Percentiles rank a stretch among this genome's conserved stretches.
These are phyloP conservation scores for Mortierella sp. DNA, from an alignment of 371 early-diverging fungal species.

Conservation along the genomic window DNA sequence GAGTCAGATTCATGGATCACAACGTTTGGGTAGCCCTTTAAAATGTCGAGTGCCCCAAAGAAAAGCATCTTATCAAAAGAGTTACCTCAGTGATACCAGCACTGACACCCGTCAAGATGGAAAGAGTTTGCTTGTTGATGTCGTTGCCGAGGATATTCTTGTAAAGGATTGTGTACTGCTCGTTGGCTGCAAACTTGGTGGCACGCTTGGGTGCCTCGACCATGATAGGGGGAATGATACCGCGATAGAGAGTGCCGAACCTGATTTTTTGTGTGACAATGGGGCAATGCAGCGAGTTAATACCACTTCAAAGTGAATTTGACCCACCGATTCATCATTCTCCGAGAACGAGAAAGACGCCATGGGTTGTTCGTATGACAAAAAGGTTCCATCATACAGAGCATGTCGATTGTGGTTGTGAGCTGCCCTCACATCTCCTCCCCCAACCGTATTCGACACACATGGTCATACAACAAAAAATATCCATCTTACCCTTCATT, in stretches of 20 bases:
- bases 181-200: slow-evolving; percentile 96
- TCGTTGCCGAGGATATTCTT: slow-evolving; percentile 75
- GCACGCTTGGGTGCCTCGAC: slow-evolving; percentile 99
- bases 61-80: too few relatives aligned
- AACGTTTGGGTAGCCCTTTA: background rate
- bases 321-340: too few relatives aligned
- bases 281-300: background rate
- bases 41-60: background rate
- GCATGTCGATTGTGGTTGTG: too few relatives aligned
- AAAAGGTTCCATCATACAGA: too few relatives aligned
- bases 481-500: slow-evolving; percentile 83
- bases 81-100: slow-evolving; percentile 93
- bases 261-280: slow-evolving; percentile 42
- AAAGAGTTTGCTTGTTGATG: slow-evolving; percentile 78
- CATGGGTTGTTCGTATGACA: too few relatives aligned
- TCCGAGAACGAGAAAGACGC: too few relatives aligned
- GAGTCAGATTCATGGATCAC: too few relatives aligned
- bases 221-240: slow-evolving; percentile 95
- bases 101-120: slow-evolving; percentile 91
- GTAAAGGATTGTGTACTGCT: slow-evolving; percentile 82
- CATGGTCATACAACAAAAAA: slow-evolving; percentile 10
- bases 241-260: slow-evolving; percentile 87
- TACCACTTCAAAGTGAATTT: too few relatives aligned
- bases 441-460: slow-evolving; percentile 8
- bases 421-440: too few relatives aligned